Percentiles rank a stretch among this genome's conserved stretches.
These are phyloP conservation scores for Acanthamoeba castellanii DNA, from an alignment of 208 protist species.

Conservation along the genomic window DNA sequence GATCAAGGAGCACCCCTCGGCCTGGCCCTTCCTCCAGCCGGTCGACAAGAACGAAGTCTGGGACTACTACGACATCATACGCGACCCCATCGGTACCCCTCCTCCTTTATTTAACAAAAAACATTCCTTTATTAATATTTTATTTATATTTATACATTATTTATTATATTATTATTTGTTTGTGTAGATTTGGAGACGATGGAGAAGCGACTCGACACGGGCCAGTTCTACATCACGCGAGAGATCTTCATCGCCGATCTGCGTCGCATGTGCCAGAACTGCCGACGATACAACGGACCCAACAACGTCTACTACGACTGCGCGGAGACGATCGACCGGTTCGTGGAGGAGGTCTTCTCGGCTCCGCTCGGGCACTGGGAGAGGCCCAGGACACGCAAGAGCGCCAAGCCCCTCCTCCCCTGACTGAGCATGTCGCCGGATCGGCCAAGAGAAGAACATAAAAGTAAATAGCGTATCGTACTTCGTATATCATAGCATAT, in stretches of 20 bases:
- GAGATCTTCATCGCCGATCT: conserved; percentile 86
- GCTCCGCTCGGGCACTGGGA: conserved; percentile 11
- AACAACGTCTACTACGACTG: conserved; percentile 53
- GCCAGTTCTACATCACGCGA: conserved; percentile 81
- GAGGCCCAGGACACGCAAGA: conserved; percentile 10
- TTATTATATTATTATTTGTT: neutral
- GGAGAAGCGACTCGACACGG: conserved; percentile 37
- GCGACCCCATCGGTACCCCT: conserved; percentile 83
- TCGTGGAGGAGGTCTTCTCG: conserved; percentile 32
- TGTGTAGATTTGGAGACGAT: conserved; percentile 79
- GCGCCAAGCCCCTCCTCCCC: neutral
- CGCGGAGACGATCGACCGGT: conserved; percentile 49
- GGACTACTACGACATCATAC: conserved; percentile 86
- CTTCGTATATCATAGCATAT: too few species aligned
- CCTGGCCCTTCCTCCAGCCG: conserved; percentile 87
- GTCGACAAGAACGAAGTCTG: conserved; percentile 80
- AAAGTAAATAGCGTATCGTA: too few species aligned
- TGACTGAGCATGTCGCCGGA: neutral
- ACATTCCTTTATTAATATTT: neutral
- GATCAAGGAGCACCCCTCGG: neutral
- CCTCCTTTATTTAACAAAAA: neutral
- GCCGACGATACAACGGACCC: conserved; percentile 16
- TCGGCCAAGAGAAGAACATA: neutral
- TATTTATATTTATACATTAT: neutral
- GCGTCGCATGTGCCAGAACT: conserved; percentile 79